Base-by-base conservation (phyloP, 1,139 yeast species). In the Geotrichum reessii region DNA sequence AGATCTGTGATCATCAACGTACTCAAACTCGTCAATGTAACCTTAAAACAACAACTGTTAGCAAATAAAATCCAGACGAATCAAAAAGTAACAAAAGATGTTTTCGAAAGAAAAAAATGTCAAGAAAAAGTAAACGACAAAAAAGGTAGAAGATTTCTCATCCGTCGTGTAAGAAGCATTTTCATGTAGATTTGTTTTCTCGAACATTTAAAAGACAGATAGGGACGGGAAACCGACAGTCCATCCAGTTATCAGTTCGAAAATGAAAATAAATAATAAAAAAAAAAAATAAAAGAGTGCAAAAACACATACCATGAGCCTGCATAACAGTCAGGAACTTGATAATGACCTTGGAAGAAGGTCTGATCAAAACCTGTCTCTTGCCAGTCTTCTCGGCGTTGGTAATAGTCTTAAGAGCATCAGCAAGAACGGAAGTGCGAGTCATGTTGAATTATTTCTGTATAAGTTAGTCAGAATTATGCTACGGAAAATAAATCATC, bases 371-470 rank as follows among this genome's bases (percentile, higher is more conserved):
- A 70, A 93, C 99, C 84, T 93, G 99, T 82, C 99, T 90, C 84
- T 93, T 93, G 80, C 99, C 99, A 77, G 97, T 86, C 82, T 92
- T 93, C 83, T 93, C 99, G 78, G 99, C 99, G 79, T 93, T 93
- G 92, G 92, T 91, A 78, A 93, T 93, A 73, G 97, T 85, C 79
- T 93, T 93, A 77, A 93, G 87, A 76, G 99, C 98, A 82, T 93
- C 99, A 74, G 98, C 98, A 80, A 93, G 87, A 77, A 89, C 99
- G 71, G 99, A 93, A 72, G 97, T 83, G 85, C 98, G 93, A 77
- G 98, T 91, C 98, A 93, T 91, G 97, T 78, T 93, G 98, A 83
- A 14, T 33, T 33, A 33, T 33, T 85, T 90, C 83, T 93, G 99
- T 89, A 93, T 92, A 70, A 93, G 40, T 33, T 99, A 74, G 90